Conservation (phyloP, 805 yeast genomes). For the Kurtzmaniella fragi region DNA sequence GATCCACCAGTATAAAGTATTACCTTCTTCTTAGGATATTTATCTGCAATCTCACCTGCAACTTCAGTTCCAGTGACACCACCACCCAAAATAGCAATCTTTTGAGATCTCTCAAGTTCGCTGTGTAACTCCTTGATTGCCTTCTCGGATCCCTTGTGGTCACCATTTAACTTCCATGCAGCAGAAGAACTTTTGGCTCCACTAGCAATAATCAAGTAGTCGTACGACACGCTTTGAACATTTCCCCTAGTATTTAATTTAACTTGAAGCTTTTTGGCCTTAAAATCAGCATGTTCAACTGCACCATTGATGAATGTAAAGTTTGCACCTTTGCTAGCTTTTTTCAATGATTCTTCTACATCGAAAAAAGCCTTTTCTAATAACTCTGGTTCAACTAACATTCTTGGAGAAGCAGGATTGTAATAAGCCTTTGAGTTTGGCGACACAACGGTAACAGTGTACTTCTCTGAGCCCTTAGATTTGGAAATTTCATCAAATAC, state of each 20-base stretch:
- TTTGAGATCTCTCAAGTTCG: slow-evolving; percentile 15
- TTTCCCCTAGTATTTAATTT: slow-evolving; percentile 4
- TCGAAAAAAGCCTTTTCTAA: slow-evolving; percentile 13
- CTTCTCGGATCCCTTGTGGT: slow-evolving; percentile 10
- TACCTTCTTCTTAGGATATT: slow-evolving; percentile 13
- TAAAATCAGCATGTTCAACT: slow-evolving; percentile 22
- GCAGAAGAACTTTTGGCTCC: slow-evolving; percentile 20
- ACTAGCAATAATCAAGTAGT: slow-evolving; percentile 30
- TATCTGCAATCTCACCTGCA: slow-evolving; percentile 30
- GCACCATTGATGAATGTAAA: slow-evolving; percentile 19
- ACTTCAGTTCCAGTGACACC: slow-evolving; percentile 36
- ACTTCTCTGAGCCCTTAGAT: slow-evolving; percentile 2
- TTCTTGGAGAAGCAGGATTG: slow-evolving; percentile 26
- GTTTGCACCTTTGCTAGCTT: slow-evolving; percentile 10
- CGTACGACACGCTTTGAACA: slow-evolving; percentile 14
- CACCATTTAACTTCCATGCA: slow-evolving; percentile 21
- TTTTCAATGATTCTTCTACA: slow-evolving; percentile 13
- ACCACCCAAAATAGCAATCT: slow-evolving; percentile 35
- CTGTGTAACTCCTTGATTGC: slow-evolving; percentile 12
- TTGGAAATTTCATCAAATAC: slow-evolving; percentile 7
- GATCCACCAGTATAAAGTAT: slow-evolving; percentile 21
- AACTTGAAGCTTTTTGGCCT: slow-evolving; percentile 13
- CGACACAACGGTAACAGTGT: slow-evolving; percentile 19
- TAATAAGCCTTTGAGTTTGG: slow-evolving; percentile 20
- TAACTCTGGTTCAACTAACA: slow-evolving; percentile 20